Conservation (phyloP, 192 early-diverging fungal species). For the Coemansia aciculifera region DNA sequence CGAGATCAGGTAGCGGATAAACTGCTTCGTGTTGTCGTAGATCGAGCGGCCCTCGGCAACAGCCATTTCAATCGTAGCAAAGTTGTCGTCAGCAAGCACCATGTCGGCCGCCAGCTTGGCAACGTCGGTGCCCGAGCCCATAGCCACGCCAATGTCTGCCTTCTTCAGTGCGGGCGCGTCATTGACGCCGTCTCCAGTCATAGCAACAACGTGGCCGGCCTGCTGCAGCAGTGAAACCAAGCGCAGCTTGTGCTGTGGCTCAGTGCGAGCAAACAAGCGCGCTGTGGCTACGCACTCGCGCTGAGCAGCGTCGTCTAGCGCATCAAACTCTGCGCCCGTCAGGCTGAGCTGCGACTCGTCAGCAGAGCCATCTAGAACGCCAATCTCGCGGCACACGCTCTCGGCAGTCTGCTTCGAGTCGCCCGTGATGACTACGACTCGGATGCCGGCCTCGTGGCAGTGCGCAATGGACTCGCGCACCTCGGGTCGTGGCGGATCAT, state of each 20-base stretch:
- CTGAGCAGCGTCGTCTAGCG: conserved; percentile 74
- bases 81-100: conserved; percentile 99
- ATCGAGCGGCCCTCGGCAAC: conserved; percentile 97
- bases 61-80: conserved; percentile 95
- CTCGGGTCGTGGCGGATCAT: conserved; percentile 96
- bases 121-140: conserved; percentile 98
- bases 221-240: conserved; percentile 89
- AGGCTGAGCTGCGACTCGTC: conserved; percentile 66
- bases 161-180: conserved; percentile 97
- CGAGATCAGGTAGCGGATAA: conserved; percentile 96
- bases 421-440: conserved; percentile 98
- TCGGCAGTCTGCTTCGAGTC: conserved; percentile 98
- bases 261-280: conserved; percentile 89
- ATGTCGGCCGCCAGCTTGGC: conserved; percentile 98
- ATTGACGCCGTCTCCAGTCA: conserved; percentile 98
- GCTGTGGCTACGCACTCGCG: conserved; percentile 69
- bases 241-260: conserved; percentile 93
- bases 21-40: conserved; percentile 99
- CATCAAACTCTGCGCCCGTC: conserved; percentile 96
- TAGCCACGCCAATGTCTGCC: conserved; percentile 99
- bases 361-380: conserved; percentile 76
- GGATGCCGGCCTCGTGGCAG: conserved; percentile 92
- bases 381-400: conserved; percentile 92
- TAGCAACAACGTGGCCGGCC: conserved; percentile 59
- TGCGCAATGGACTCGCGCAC: conserved; percentile 78